Base-by-base conservation (phyloP, 2,329 filamentous ascomycete species). In the Arthroderma sp. region DNA sequence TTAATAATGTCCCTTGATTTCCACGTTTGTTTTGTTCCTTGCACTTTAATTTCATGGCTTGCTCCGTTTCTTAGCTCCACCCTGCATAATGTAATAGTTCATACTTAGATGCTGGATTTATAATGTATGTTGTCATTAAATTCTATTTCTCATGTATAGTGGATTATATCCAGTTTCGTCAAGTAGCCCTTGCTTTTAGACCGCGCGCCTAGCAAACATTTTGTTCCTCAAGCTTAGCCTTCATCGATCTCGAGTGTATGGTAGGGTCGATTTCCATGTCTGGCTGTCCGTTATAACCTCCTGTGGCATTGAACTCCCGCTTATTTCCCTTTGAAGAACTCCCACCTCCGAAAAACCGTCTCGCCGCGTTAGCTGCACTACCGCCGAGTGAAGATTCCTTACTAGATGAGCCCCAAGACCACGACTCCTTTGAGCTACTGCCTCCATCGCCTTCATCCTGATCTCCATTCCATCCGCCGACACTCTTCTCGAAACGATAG, bases 401-500 rank as follows among this genome's bases (percentile, higher is more conserved):
- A 21, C 56, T 55, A 53, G 58, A 56, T 2, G 33, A 28, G 6
- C 17, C 33, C n/a, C 25, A 25, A 7, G 33, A 8, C 33, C 51
- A n/a, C 4, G 59, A 55, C 21, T 58, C 54, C 43, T 62, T 63
- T 1, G 60, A 59, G 25, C 23, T 31, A 31, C 2, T 33, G 11
- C 21, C 38, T 2, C 65, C 61, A 11, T 63, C 62, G 35, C 63
- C 61, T 17, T 56, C 61, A 28, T 65, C 63, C 23, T 61, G 60
- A 17, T 59, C 54, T 43, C 60, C 61, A 67, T 68, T 57, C 63
- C 63, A 62, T 57, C 65, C 76, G 23, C 77, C 71, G 4, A 84
- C 65, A 0, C 81, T 73, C 38, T 70, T 69, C 43, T 80, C 76
- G 7, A 83, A 68, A 43, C 76, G 72, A 5, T 71, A 70, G 0